These are phyloP conservation scores for Stagonosporopsis rhizophila DNA, from an alignment of 2,329 filamentous ascomycete genomes.

Conservation along the genomic window DNA sequence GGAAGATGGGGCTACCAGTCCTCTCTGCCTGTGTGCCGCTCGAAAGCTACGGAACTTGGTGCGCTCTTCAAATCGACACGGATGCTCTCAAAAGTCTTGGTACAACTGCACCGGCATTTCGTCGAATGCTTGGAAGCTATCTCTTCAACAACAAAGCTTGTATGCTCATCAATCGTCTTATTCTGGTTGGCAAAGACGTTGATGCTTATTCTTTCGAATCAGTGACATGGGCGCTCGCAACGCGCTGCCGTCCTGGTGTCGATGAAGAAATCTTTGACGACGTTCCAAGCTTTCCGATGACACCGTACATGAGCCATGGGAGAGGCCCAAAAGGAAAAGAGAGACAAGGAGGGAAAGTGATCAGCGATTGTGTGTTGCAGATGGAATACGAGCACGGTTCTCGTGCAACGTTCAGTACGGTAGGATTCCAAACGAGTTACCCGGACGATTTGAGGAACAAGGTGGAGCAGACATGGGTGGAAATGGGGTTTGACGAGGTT, in stretches of 20 bases:
- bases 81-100: slow-evolving; percentile 4
- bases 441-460: not conserved
- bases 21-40: slow-evolving; percentile 55
- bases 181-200: slow-evolving; percentile 59
- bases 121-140: slow-evolving; percentile 50
- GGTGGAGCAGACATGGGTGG: not conserved
- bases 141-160: slow-evolving; percentile 54
- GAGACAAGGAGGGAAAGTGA: slow-evolving; percentile 1
- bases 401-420: slow-evolving; percentile 2
- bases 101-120: not conserved
- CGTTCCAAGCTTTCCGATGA: slow-evolving; percentile 1
- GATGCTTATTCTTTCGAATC: slow-evolving; percentile 57
- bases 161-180: slow-evolving; percentile 53
- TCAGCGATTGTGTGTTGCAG: slow-evolving; percentile 2
- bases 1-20: slow-evolving; percentile 52
- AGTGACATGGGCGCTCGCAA: slow-evolving; percentile 60
- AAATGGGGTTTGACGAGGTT: slow-evolving; percentile 1
- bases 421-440: slow-evolving; percentile 1
- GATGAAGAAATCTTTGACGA: slow-evolving; percentile 7
- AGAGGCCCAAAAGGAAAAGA: not conserved
- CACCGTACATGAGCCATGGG: slow-evolving; percentile 6
- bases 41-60: slow-evolving; percentile 58
- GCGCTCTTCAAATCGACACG: slow-evolving; percentile 35
- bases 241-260: slow-evolving; percentile 54
- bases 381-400: slow-evolving; percentile 4